phyloP scores from a whole-genome alignment of 2,329 filamentous ascomycete species.

The Aspergillus phoenicis region DNA sequence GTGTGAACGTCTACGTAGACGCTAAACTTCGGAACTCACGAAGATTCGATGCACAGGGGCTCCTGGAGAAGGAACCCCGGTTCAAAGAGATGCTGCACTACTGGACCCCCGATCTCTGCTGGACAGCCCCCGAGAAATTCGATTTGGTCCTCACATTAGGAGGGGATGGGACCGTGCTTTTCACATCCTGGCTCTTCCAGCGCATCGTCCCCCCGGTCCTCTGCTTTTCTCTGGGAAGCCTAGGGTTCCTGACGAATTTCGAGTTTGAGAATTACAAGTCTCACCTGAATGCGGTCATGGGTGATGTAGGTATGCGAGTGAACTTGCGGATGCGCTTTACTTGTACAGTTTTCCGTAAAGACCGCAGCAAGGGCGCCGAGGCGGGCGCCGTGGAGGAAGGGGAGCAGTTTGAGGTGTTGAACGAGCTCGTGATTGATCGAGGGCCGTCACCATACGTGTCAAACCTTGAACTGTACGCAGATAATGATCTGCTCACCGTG shows the following conservation, averaged over 20 bases:
- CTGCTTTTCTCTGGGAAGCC: slow-evolving; percentile 86
- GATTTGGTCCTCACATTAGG: slow-evolving; percentile 91
- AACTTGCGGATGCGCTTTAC: slow-evolving; percentile 99
- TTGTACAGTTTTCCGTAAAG: slow-evolving; percentile 87
- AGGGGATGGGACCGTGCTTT: slow-evolving; percentile 95
- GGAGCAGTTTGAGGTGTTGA: slow-evolving; percentile 96
- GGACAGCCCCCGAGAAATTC: slow-evolving; percentile 90
- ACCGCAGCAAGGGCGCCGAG: slow-evolving; percentile 47
- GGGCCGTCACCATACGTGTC: slow-evolving; percentile 96
- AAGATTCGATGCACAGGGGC: slow-evolving; percentile 75
- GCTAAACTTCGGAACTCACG: slow-evolving; percentile 86
- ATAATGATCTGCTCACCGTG: slow-evolving; percentile 91
- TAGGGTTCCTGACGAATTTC: slow-evolving; percentile 96
- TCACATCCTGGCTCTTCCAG: slow-evolving; percentile 96
- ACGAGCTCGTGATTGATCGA: slow-evolving; percentile 97
- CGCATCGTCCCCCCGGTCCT: slow-evolving; percentile 90
- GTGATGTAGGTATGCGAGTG: slow-evolving; percentile 91
- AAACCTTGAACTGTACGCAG: slow-evolving; percentile 92
- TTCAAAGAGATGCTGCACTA: slow-evolving; percentile 86
- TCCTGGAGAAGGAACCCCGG: slow-evolving; percentile 72
- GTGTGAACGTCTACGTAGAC: slow-evolving; percentile 97
- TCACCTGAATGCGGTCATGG: slow-evolving; percentile 87
- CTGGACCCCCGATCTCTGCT: slow-evolving; percentile 96
- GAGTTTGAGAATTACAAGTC: slow-evolving; percentile 88
- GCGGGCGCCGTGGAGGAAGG: slow-evolving; percentile 74